These are phyloP conservation scores for Kodamaea sp. DNA, from an alignment of 1,139 yeast species.

Conservation along the genomic window DNA sequence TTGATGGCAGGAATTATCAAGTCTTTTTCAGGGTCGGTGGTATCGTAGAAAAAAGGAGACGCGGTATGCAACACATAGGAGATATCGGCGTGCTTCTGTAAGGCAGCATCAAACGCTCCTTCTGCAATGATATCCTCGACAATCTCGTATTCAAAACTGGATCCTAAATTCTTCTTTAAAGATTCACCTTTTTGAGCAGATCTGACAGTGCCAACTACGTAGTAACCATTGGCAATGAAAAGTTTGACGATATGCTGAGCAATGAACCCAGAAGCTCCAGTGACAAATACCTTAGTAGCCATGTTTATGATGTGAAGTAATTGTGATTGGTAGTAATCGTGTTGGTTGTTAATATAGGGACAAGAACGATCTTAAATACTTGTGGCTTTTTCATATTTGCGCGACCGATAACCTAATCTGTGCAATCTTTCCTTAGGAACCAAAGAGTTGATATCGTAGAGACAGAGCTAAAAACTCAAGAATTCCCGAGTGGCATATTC, in stretches of 20 bases:
- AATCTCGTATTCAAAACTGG: slow-evolving; percentile 31
- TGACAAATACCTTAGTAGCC: slow-evolving; percentile 28
- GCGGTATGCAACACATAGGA: slow-evolving; percentile 23
- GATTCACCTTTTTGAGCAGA: slow-evolving; percentile 32
- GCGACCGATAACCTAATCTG: too few relatives aligned
- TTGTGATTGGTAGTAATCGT: too few relatives aligned
- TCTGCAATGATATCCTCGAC: slow-evolving; percentile 35
- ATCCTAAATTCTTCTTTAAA: slow-evolving; percentile 20
- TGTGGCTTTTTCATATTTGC: too few relatives aligned
- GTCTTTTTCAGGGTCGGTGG: slow-evolving; percentile 40
- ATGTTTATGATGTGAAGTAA: too few relatives aligned
- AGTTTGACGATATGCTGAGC: slow-evolving; percentile 34
- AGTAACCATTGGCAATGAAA: slow-evolving; percentile 28
- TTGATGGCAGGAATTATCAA: slow-evolving; percentile 41
- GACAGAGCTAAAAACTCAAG: too few relatives aligned
- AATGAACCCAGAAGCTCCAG: slow-evolving; percentile 47
- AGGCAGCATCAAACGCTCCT: slow-evolving; percentile 37
- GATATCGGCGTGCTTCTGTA: slow-evolving; percentile 22
- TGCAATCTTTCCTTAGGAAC: too few relatives aligned
- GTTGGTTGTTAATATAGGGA: too few relatives aligned
- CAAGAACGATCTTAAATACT: too few relatives aligned
- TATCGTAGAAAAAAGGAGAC: slow-evolving; percentile 27
- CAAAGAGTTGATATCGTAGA: too few relatives aligned
- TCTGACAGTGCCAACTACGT: slow-evolving; percentile 40
- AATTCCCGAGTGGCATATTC: too few relatives aligned